phyloP scores from a whole-genome alignment of 306 rosid genomes.

The cucumber (Cucumis sativus) region DNA sequence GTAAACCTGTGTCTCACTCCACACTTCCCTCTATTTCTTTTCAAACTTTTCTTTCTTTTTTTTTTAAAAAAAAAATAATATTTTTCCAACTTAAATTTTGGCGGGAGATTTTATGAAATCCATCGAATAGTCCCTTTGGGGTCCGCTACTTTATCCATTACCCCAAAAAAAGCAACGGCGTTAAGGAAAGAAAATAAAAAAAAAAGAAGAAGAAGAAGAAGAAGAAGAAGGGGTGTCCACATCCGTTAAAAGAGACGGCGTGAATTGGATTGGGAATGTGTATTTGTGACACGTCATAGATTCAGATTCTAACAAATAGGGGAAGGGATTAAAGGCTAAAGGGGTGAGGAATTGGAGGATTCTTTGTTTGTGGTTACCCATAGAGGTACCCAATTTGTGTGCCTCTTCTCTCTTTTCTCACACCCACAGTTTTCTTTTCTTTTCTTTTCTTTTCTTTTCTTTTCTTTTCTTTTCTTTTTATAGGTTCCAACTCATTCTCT shows the following conservation, averaged over 20 bases:
- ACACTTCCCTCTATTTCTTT: not conserved
- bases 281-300: constrained; percentile 4
- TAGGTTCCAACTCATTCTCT: not conserved
- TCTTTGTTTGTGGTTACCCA: not conserved
- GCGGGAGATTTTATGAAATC: constrained; percentile 12
- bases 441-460: too few species aligned
- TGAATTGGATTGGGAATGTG: not conserved
- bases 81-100: not conserved
- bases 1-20: not conserved
- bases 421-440: not conserved
- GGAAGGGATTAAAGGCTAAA: not conserved
- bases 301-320: not conserved
- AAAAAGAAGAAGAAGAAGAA: too few species aligned
- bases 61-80: not conserved
- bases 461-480: too few species aligned
- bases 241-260: constrained; percentile 8
- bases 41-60: not conserved
- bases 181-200: not conserved
- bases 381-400: not conserved
- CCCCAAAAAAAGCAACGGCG: not conserved
- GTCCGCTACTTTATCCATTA: constrained; percentile 7
- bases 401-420: not conserved
- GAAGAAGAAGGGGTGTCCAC: not conserved
- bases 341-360: not conserved
- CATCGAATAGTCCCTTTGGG: not conserved